These are phyloP conservation scores for Cenchrus purpureus DNA, from an alignment of 176 grass and related monocot genomes.

Conservation along the genomic window DNA sequence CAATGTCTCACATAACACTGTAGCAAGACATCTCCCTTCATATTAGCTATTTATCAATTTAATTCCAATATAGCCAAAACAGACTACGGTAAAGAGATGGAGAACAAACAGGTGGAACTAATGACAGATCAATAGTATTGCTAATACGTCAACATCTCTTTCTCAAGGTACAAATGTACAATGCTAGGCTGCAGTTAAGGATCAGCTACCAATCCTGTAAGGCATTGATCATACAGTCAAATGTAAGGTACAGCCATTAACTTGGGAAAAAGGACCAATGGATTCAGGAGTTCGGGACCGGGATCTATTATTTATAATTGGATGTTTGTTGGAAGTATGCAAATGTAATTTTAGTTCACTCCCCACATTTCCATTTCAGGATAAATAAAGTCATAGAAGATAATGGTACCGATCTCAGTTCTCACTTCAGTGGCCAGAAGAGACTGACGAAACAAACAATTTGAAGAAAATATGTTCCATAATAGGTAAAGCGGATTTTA, in stretches of 20 bases:
- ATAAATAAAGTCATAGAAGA: conserved; percentile 13
- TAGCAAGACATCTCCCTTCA: not conserved
- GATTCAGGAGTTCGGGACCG: conserved; percentile 22
- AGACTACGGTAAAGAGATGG: not conserved
- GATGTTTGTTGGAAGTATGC: not conserved
- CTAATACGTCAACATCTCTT: not conserved
- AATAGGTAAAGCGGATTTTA: not conserved
- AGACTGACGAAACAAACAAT: not conserved
- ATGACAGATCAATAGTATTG: not conserved
- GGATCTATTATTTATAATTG: not conserved
- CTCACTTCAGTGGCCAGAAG: not conserved
- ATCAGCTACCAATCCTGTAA: conserved; percentile 20
- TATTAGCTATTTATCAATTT: not conserved
- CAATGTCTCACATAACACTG: not conserved
- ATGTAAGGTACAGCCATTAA: conserved; percentile 30
- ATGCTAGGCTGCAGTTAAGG: not conserved
- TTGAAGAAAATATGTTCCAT: not conserved
- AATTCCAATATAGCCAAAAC: not conserved
- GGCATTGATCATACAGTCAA: conserved; percentile 16
- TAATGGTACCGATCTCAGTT: conserved; percentile 1
- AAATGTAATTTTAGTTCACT: not conserved
- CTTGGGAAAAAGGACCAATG: not conserved
- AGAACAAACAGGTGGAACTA: conserved; percentile 4
- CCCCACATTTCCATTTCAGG: not conserved
- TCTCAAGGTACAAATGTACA: conserved; percentile 20